phyloP scores from a whole-genome alignment of 441 rosid species.

The Adansonia gregorii region DNA sequence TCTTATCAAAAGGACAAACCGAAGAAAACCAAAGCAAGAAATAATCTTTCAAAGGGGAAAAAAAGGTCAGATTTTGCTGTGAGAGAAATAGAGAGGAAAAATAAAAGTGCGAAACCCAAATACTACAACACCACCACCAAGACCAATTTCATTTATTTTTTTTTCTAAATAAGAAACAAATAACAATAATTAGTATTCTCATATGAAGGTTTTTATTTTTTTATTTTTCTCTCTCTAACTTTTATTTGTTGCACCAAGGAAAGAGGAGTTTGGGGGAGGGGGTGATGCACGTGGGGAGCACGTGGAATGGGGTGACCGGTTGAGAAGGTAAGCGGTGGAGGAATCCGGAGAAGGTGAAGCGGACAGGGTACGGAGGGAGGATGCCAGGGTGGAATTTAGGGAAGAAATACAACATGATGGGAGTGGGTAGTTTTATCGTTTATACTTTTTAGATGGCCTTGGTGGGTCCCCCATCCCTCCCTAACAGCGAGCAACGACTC shows the following conservation, averaged over 20 bases:
- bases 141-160: slow-evolving; percentile 21
- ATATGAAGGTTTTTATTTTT: no score
- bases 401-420: slow-evolving; percentile 46
- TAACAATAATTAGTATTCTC: not conserved
- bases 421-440: slow-evolving; percentile 55
- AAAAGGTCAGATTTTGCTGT: slow-evolving; percentile 11
- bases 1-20: not conserved
- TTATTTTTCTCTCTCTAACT: slow-evolving; percentile 40
- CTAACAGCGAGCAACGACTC: slow-evolving; percentile 36
- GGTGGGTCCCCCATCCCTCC: slow-evolving; percentile 33
- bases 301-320: slow-evolving; percentile 21
- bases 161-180: slow-evolving; percentile 22
- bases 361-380: slow-evolving; percentile 45
- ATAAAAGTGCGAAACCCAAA: slow-evolving; percentile 31
- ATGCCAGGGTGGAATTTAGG: slow-evolving; percentile 60
- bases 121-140: slow-evolving; percentile 22
- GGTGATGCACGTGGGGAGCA: slow-evolving; percentile 32
- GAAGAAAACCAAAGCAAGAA: slow-evolving; percentile 18
- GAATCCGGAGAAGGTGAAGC: slow-evolving; percentile 38
- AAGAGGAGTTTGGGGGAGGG: slow-evolving; percentile 25
- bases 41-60: slow-evolving; percentile 15
- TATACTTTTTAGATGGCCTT: slow-evolving; percentile 33
- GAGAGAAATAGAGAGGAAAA: slow-evolving; percentile 15
- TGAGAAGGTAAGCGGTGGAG: slow-evolving; percentile 45
- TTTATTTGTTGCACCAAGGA: slow-evolving; percentile 74